phyloP scores from a whole-genome alignment of 129 eudicot genomes.

The Centella asiatica region DNA sequence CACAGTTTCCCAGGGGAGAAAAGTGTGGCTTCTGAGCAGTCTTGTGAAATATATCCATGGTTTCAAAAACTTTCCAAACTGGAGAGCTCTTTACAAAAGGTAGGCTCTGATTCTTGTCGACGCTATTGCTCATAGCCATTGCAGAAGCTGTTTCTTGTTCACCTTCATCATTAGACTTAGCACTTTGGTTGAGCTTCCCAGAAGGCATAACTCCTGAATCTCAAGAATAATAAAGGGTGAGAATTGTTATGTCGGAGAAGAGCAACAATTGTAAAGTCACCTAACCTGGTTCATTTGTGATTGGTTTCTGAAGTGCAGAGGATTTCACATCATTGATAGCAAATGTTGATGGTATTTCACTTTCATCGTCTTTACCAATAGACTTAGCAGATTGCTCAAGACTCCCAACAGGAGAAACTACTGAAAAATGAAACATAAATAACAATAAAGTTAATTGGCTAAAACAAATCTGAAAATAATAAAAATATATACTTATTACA shows the following conservation, averaged over 20 bases:
- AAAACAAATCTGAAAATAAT: too few species aligned
- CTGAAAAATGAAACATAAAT: background rate
- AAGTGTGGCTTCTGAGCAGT: constrained; percentile 35
- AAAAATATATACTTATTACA: background rate
- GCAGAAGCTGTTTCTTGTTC: constrained; percentile 2
- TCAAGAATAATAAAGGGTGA: background rate
- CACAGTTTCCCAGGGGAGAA: constrained; percentile 10
- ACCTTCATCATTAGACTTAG: background rate
- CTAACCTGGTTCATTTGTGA: too few species aligned
- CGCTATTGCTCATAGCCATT: background rate
- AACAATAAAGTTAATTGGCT: too few species aligned
- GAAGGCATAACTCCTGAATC: background rate
- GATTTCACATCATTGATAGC: too few species aligned
- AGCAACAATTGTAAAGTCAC: too few species aligned
- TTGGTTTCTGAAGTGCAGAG: too few species aligned
- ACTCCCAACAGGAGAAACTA: too few species aligned
- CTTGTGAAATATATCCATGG: constrained; percentile 17
- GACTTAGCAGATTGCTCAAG: too few species aligned
- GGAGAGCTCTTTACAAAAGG: constrained; percentile 35
- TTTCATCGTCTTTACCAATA: too few species aligned
- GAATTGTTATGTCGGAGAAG: background rate
- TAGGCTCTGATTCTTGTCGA: constrained; percentile 13
- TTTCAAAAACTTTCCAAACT: constrained; percentile 31
- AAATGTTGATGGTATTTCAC: too few species aligned
- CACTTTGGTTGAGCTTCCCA: too few species aligned